Evolutionary conservation across 441 rosid genomes (phyloP).

Genomic region (Populus hybrid): DNA sequence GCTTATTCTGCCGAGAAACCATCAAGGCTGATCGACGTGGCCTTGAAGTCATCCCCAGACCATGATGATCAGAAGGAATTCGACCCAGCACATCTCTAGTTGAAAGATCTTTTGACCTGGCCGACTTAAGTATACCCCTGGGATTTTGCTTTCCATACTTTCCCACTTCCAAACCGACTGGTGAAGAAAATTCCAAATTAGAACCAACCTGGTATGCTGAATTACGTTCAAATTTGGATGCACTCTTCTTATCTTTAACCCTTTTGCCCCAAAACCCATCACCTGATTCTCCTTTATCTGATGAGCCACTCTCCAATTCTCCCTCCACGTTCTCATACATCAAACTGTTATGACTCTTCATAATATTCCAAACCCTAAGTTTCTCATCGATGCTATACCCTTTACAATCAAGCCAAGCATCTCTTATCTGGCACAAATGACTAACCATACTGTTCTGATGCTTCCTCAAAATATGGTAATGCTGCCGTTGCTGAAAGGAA

Average conservation of each 20-base stretch:
- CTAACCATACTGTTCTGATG: conserved; percentile 78
- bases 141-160: conserved; percentile 62
- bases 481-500: conserved; percentile 64
- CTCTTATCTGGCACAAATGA: conserved; percentile 82
- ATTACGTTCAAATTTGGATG: conserved; percentile 38
- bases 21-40: conserved; percentile 40
- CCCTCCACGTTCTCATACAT: conserved; percentile 74
- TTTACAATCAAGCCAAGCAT: conserved; percentile 77
- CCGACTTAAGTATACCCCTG: conserved; percentile 53
- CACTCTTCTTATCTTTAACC: conserved; percentile 53
- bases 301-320: conserved; percentile 57
- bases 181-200: conserved; percentile 45
- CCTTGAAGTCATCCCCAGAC: conserved; percentile 48
- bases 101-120: conserved; percentile 42
- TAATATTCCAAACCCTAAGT: conserved; percentile 82
- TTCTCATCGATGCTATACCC: conserved; percentile 87
- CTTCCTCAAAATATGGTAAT: conserved; percentile 78
- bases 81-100: conserved; percentile 33
- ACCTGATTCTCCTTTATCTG: conserved; percentile 56
- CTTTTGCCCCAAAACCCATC: conserved; percentile 60
- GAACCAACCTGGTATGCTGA: conserved; percentile 43
- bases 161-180: conserved; percentile 34
- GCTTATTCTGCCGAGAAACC: conserved; percentile 41
- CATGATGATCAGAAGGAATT: conserved; percentile 44
- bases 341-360: conserved; percentile 80